These are phyloP conservation scores for Russula griseocarnosa DNA, from an alignment of 768 basidiomycete species.

Conservation along the genomic window DNA sequence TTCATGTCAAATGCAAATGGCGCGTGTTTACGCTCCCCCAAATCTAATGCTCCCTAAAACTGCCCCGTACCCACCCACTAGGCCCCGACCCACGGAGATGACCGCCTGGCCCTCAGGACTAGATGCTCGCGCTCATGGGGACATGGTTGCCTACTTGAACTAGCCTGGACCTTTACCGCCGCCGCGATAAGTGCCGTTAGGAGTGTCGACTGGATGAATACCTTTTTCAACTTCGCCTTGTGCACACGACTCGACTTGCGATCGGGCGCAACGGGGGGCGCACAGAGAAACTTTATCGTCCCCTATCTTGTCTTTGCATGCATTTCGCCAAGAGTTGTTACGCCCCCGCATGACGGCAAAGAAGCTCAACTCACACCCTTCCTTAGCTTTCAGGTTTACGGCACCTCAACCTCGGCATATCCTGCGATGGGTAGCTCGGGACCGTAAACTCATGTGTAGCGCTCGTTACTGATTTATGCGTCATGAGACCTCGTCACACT, in stretches of 20 bases:
- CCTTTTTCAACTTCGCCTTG: background rate
- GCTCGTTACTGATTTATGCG: background rate
- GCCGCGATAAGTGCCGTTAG: background rate
- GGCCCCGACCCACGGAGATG: background rate
- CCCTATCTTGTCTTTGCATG: background rate
- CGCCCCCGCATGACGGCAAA: background rate
- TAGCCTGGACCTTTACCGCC: background rate
- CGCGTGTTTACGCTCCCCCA: background rate
- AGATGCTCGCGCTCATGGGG: background rate
- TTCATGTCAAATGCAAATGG: background rate
- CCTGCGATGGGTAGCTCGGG: background rate
- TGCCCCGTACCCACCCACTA: background rate
- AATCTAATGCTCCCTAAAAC: background rate
- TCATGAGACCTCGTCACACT: slow-evolving; percentile 9
- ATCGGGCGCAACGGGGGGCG: background rate
- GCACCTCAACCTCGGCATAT: background rate
- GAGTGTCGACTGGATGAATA: background rate
- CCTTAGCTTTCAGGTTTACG: background rate
- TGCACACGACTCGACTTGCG: too few species aligned
- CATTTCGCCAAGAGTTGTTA: background rate
- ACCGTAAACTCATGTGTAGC: background rate
- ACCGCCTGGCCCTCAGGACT: background rate
- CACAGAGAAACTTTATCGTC: background rate
- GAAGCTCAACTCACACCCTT: background rate
- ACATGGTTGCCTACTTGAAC: background rate